Base-by-base conservation (phyloP, 75 land plant species). In the Sequoiadendron giganteum region DNA sequence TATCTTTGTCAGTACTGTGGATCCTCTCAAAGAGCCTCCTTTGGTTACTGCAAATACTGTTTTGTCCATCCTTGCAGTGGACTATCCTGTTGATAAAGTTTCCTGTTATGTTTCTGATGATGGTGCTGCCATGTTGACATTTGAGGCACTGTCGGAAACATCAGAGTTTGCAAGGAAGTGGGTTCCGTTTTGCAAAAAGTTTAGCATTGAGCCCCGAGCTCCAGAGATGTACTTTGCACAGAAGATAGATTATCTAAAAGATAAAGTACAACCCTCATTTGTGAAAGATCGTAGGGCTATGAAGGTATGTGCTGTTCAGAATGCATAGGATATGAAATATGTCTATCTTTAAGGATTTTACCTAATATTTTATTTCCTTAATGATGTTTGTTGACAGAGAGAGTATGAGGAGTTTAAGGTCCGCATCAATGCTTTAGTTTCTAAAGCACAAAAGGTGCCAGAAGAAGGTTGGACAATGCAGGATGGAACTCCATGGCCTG, bases 401-500 rank as follows among this genome's bases (percentile, higher is more conserved):
- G 95, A 94, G 73, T 94, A 94, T 80, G 95, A 94, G 91, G 95
- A 94, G 89, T 94, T 94, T 72, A 94, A 94, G 89, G 92, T 94
- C 40, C 89, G 95, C 15, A 91, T 94, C 83, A 94, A 94, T 89
- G 95, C 95, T n/a, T 84, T 94, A 86, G 95, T 94, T 73, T 94
- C 95, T 19, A 94, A 94, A 86, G 95, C 95, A 1, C 90, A 88
- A 45, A 94, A 94, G 75, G 95, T 94, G 5, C 95, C 95, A 56
- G 95, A 94, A 56, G 95, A 94, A 55, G 95, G 95, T 8, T 94
- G 95, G 95, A 94, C 95, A 39, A 92, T 94, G 95, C 95, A 94
- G 76, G 95, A 94, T 90, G 95, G 95, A 45, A 94, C 95, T 76
- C 95, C 90, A 8, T 94, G 95, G 95, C 95, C 95, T 70, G 95